Evolutionary conservation across 306 rosid genomes (phyloP).

Genomic region (Vigna hirtella): DNA sequence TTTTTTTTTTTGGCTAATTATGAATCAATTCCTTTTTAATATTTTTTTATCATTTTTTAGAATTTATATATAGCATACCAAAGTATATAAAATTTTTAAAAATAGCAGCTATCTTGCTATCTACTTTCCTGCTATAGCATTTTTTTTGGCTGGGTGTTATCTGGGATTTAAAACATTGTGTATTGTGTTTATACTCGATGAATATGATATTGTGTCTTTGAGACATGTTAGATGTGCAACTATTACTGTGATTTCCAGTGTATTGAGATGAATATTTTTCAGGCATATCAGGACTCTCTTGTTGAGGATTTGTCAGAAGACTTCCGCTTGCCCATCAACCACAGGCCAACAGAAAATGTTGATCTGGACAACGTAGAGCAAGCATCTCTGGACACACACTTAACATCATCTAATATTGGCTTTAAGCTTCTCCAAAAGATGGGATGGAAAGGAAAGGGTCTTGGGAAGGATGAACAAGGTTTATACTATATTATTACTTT

Average conservation of each 20-base stretch:
- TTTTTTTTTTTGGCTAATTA: background rate
- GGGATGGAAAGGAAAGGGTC: conserved; percentile 99
- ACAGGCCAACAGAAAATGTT: conserved; percentile 94
- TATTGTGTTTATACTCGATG: background rate
- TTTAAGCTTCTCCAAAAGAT: conserved; percentile 97
- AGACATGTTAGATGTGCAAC: conserved; percentile 17
- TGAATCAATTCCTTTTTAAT: background rate
- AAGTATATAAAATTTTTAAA: too few species aligned
- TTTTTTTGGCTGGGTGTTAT: background rate
- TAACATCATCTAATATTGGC: conserved; percentile 86
- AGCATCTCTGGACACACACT: conserved; percentile 87
- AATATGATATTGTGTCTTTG: conserved; percentile 4
- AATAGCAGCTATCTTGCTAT: too few species aligned
- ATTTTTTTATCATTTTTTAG: background rate
- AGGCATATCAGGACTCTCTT: conserved; percentile 60
- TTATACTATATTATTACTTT: conserved; percentile 23
- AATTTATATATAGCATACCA: too few species aligned
- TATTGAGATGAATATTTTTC: conserved; percentile 34
- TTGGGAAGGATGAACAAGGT: conserved; percentile 99
- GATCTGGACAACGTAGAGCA: conserved; percentile 94
- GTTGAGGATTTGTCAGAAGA: conserved; percentile 70
- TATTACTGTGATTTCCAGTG: conserved; percentile 5
- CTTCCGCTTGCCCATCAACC: conserved; percentile 87
- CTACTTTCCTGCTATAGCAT: too few species aligned
- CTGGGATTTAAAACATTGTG: background rate